Conservation (phyloP, 2,329 filamentous ascomycete genomes). For the Colletotrichum cereale region DNA sequence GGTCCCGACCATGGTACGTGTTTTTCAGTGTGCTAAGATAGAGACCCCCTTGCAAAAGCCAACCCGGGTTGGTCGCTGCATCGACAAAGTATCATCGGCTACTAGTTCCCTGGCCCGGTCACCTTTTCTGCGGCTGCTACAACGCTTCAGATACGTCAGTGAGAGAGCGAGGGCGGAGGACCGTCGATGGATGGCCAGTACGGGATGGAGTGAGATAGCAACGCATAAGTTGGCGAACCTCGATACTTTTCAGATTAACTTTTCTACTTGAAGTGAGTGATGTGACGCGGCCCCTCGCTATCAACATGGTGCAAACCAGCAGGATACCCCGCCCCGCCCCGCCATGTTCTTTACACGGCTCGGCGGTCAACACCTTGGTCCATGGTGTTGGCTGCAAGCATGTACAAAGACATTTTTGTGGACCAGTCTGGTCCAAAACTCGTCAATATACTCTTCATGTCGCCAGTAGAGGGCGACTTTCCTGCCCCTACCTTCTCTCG, state of each 20-base stretch:
- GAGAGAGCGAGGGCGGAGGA: background rate
- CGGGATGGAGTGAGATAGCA: background rate
- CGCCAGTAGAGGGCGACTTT: background rate
- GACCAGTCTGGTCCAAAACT: background rate
- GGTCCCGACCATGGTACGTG: background rate
- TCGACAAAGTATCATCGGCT: background rate
- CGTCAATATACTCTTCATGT: constrained; percentile 8
- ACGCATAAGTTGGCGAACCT: background rate
- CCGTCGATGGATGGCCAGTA: background rate
- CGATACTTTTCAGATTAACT: background rate
- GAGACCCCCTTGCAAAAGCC: background rate
- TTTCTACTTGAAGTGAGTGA: background rate
- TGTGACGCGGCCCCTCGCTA: background rate
- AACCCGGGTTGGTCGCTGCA: background rate
- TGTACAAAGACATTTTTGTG: background rate
- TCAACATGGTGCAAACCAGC: background rate
- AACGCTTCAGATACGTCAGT: background rate
- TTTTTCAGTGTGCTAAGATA: background rate
- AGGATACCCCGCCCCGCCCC: background rate
- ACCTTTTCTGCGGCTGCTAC: background rate
- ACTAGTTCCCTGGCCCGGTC: background rate
- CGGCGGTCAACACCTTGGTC: constrained; percentile 13
- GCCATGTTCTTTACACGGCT: background rate
- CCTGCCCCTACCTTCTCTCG: background rate
- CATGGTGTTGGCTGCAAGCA: constrained; percentile 21